A percentile compares a stretch with the other conserved stretches of the same genome.
Evolutionary conservation across 1,284 basidiomycete genomes (phyloP).

Genomic region (Afroboletus lepidellus): DNA sequence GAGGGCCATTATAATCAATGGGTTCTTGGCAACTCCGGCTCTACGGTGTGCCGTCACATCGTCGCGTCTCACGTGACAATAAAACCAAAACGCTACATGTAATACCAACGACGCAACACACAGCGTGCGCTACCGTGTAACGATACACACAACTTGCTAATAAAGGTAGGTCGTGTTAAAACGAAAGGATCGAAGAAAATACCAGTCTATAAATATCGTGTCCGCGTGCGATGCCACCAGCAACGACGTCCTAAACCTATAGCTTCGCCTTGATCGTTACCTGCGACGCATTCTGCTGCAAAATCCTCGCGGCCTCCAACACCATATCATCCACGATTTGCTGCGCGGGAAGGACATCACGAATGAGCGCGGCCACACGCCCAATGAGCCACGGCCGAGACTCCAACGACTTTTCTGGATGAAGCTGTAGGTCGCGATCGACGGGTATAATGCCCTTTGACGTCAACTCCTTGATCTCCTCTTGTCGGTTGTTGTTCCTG

Average conservation of each 20-base stretch:
- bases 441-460: conserved; percentile 76
- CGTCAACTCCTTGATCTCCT: conserved; percentile 75
- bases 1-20: conserved; percentile 5
- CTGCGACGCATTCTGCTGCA: conserved; percentile 39
- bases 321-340: conserved; percentile 83
- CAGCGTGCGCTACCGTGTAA: no score
- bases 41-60: neutral
- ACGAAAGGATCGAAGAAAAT: neutral
- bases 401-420: conserved; percentile 69
- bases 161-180: no score
- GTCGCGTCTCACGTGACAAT: conserved; percentile 10
- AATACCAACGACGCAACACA: no score
- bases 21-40: neutral
- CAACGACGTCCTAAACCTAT: conserved; percentile 18
- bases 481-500: conserved; percentile 66
- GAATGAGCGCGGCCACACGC: conserved; percentile 70
- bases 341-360: conserved; percentile 76
- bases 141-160: no score
- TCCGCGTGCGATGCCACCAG: neutral
- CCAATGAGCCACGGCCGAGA: conserved; percentile 74
- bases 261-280: conserved; percentile 44
- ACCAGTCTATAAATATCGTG: neutral
- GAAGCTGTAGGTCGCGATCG: conserved; percentile 66
- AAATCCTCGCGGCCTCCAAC: conserved; percentile 55
- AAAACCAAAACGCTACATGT: neutral